Conservation (phyloP, 148 eudicot species). For the Oxyria digyna region DNA sequence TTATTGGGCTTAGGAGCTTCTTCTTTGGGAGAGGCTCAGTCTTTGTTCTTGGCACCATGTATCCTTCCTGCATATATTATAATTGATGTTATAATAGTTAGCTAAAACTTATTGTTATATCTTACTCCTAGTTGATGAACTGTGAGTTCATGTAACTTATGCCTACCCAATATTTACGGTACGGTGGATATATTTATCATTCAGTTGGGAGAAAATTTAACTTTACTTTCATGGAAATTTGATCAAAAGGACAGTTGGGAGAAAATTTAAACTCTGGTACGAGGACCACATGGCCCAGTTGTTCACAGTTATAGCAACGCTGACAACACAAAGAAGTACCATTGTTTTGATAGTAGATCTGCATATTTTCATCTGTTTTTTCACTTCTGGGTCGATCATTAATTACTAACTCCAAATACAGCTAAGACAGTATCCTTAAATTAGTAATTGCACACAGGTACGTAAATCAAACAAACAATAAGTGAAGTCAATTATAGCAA, state of each 20-base stretch:
- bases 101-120: no score
- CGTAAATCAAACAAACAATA: no score
- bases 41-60: conserved; percentile 42
- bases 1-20: conserved; percentile 45
- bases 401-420: not conserved
- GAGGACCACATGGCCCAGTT: not conserved
- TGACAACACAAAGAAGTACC: not conserved
- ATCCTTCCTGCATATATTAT: conserved; percentile 52
- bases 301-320: not conserved
- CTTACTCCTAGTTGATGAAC: not conserved
- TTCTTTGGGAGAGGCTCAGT: conserved; percentile 34
- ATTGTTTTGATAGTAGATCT: not conserved
- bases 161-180: not conserved
- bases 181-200: not conserved
- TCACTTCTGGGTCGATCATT: not conserved
- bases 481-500: no score
- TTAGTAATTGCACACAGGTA: no score
- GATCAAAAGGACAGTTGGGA: not conserved
- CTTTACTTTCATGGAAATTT: no score
- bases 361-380: not conserved
- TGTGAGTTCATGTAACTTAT: not conserved
- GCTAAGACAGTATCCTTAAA: not conserved
- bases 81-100: no score
- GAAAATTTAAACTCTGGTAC: not conserved
- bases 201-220: no score